Evolutionary conservation across 495 filamentous ascomycete genomes (phyloP).

Genomic region (Xylaria scruposa): DNA sequence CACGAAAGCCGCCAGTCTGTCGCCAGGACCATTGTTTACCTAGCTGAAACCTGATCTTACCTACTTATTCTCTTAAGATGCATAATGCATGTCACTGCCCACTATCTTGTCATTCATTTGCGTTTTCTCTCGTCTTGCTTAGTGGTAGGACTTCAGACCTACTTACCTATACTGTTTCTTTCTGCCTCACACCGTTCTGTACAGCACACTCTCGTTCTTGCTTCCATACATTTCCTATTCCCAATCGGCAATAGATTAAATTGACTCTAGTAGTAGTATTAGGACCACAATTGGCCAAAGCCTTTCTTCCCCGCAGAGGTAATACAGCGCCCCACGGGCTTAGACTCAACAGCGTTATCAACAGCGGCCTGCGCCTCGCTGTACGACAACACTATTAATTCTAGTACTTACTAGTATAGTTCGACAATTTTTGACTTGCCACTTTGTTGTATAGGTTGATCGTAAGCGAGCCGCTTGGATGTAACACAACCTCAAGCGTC

Average conservation of each 20-base stretch:
- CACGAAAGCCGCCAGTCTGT: background rate
- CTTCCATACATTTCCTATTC: background rate
- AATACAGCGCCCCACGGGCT: background rate
- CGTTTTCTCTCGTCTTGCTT: background rate
- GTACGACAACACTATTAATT: background rate
- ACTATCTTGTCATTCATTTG: background rate
- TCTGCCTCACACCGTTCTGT: too few species aligned
- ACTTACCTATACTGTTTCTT: background rate
- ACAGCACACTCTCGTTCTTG: background rate
- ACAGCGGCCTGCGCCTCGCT: background rate
- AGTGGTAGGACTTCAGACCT: background rate
- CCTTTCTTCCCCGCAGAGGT: background rate
- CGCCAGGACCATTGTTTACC: background rate
- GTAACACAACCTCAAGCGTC: background rate
- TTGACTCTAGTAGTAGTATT: background rate
- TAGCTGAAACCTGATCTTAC: too few species aligned
- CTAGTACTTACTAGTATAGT: background rate
- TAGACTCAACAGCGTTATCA: background rate
- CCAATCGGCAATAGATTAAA: background rate
- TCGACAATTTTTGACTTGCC: background rate
- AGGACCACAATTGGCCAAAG: background rate
- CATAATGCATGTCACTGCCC: too few species aligned
- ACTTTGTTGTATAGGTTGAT: background rate
- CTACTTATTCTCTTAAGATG: too few species aligned
- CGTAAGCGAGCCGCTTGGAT: background rate